Evolutionary conservation across 73 alveolate species (phyloP).

Genomic region (Symbiodinium natans): DNA sequence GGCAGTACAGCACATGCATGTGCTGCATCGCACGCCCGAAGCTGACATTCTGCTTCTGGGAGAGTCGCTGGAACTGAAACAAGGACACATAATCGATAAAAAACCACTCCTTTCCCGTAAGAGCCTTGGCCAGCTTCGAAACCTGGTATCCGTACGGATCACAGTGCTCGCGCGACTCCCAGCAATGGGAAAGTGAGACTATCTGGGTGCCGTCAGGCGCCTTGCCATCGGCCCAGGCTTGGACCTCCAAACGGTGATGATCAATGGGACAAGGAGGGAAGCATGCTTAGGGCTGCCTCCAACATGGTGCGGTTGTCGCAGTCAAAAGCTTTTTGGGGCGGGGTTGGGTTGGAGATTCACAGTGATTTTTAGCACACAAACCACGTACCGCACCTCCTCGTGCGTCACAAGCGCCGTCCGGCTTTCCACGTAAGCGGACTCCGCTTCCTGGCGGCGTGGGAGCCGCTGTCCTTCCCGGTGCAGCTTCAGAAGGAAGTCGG

Average conservation of each 20-base stretch:
- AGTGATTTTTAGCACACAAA: too few relatives aligned
- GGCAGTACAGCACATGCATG: slow-evolving; percentile 23
- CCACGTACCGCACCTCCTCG: background rate
- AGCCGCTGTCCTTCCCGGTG: background rate
- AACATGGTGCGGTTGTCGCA: too few relatives aligned
- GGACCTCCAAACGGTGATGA: background rate
- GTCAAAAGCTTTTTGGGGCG: background rate
- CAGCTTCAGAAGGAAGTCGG: background rate
- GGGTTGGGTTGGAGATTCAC: background rate
- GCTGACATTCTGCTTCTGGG: background rate
- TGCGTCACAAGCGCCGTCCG: background rate
- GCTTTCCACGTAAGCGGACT: background rate
- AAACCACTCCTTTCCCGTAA: background rate
- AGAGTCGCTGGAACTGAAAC: background rate
- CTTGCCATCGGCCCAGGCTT: background rate
- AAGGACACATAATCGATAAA: background rate
- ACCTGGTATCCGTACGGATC: slow-evolving; percentile 11
- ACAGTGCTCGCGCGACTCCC: background rate
- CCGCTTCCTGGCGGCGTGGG: background rate
- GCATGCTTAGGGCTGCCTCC: background rate
- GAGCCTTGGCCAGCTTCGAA: background rate
- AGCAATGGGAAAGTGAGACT: background rate
- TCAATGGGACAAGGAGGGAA: background rate
- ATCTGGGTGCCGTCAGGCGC: background rate
- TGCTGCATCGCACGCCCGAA: slow-evolving; percentile 12